Base-by-base conservation (phyloP, 1,139 yeast species). In the Geotrichum macrosporum region DNA sequence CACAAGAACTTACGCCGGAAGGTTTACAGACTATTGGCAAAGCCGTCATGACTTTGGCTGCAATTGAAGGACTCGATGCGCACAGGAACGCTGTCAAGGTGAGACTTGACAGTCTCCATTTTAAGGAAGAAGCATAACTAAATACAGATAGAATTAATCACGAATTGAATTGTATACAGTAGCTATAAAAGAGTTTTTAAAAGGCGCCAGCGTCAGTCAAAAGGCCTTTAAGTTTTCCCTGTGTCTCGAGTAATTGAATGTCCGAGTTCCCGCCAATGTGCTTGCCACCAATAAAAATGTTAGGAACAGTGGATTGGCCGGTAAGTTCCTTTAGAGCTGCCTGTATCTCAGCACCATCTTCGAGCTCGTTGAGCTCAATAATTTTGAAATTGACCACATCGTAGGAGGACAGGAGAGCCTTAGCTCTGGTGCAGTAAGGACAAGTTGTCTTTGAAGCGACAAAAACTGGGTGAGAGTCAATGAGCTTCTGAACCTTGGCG, bases 41-140 rank as follows among this genome's bases (percentile, higher is more conserved):
- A 58, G 97, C 97, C 1, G 97, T 94, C 16, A 92, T 92, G 94
- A 80, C 88, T 24, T 77, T 92, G 55, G 98, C 99, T n/a, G 88
- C 80, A 41, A 94, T 88, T 38, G 98, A 92, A 70, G 98, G 99
- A 1, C 76, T 92, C 52, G 96, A 89, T 66, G 98, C 92, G 10
- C 98, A 92, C 72, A 80, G 96, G 68, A 85, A 88, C 63, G 98
- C 98, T 8, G 95, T 89, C 44, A 87, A 87, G 66, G 82, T 92
- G 37, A 80, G 98, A 73, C 80, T 89, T 84, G 87, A 82, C 55
- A 82, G 84, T 61, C 39, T 56, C n/a, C n/a, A n/a, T n/a, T n/a
- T n/a, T n/a, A n/a, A n/a, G 20, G 24, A 47, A 12, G 32, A 34
- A 15, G 40, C 33, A 19, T 34, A 18, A 33, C 6, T 16, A n/a